Evolutionary conservation across 1,139 yeast genomes (phyloP).

Genomic region (Lodderomyces pseudojiufengensis): DNA sequence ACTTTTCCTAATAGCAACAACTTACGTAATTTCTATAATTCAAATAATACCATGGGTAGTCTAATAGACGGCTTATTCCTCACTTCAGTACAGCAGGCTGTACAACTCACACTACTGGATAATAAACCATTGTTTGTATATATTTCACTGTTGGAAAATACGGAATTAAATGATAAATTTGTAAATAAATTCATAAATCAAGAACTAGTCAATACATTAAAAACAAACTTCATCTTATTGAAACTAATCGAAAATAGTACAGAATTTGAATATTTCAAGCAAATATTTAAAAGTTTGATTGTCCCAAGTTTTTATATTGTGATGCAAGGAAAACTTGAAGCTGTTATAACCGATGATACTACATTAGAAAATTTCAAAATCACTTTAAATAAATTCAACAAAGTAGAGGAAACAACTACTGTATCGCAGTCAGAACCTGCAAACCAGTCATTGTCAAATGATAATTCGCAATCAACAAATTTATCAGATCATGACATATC

Average conservation of each 20-base stretch:
- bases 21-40: too few species aligned
- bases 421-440: neutral
- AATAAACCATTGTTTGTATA: slow-evolving; percentile 42
- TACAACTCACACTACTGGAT: slow-evolving; percentile 29
- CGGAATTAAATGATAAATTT: slow-evolving; percentile 21
- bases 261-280: slow-evolving; percentile 48
- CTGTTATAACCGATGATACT: slow-evolving; percentile 31
- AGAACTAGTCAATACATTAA: slow-evolving; percentile 13
- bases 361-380: slow-evolving; percentile 19
- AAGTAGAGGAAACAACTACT: neutral
- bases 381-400: neutral
- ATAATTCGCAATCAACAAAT: neutral
- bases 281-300: slow-evolving; percentile 43
- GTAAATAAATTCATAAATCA: slow-evolving; percentile 15
- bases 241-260: slow-evolving; percentile 40
- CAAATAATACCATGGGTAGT: too few species aligned
- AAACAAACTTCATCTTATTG: slow-evolving; percentile 36
- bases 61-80: slow-evolving; percentile 16
- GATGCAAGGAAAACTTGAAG: slow-evolving; percentile 42
- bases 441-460: neutral
- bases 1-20: too few species aligned
- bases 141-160: slow-evolving; percentile 21
- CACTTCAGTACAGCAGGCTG: slow-evolving; percentile 39
- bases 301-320: slow-evolving; percentile 52
- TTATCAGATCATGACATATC: slow-evolving; percentile 7